Evolutionary conservation across 495 filamentous ascomycete genomes (phyloP), one percentile per base, ranked within the genome.

Genomic region (Terfezia boudieri): DNA sequence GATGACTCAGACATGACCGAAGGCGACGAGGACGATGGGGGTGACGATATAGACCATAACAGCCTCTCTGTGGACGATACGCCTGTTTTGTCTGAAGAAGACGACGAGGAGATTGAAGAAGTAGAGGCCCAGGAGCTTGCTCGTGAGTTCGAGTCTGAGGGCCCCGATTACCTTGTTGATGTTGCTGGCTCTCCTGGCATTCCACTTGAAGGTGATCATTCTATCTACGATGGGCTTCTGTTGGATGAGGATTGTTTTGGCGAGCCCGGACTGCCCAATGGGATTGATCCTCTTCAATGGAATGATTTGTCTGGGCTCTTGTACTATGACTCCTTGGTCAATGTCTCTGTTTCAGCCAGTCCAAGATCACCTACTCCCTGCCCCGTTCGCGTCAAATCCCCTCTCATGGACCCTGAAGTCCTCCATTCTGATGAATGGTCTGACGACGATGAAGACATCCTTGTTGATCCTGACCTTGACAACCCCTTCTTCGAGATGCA

Each of bases 401-500:
- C 41, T 55, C n/a, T 22, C 9, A 12, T 20, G 37, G 12, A 20
- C 26, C 16, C 36, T 9, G 54, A 55, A 36, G 50, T 41, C 32
- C 16, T 57, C 22, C 48, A 49, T 49, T 58, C 60, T 9, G 49
- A 53, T 14, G 58, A 8, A 32, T 55, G 52, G 12, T 43, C 51
- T 51, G 53, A 53, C 36, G 59, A 53, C 22, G 55, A 61, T 37
- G 41, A 59, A 37, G 51, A 53, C 14, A 55, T 38, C 17, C 53
- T 52, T n/a, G 56, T 56, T 8, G 58, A 59, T 20, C 61, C 60
- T 36, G 61, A 57, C 49, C 58, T 58, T 49, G 43, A 50, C 2
- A 60, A 56, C 4, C 61, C 61, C 1, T 63, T 63, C 16, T 64
- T 64, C 36, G 61, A 63, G 53, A 56, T 43, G 35, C 43, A 57